Evolutionary conservation across 108 stramenopile species (phyloP).

Genomic region (Nannochloropsis granulata): DNA sequence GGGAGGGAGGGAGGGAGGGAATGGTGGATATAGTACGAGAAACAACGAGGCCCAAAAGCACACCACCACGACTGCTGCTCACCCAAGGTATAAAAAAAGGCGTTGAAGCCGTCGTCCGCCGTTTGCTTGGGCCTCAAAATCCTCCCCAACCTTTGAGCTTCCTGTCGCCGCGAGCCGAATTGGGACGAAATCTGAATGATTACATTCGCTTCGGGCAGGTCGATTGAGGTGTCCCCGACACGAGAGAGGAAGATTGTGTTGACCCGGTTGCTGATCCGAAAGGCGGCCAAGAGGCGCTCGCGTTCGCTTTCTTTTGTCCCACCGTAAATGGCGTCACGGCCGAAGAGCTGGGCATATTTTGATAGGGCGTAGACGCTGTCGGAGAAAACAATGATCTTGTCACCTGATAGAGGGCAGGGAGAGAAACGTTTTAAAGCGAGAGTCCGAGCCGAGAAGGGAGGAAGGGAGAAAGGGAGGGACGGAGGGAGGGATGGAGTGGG

Average conservation of each 20-base stretch:
- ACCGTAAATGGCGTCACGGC: slow-evolving; percentile 60
- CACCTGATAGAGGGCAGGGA: slow-evolving; percentile 27
- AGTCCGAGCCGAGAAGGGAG: background rate
- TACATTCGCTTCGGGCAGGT: slow-evolving; percentile 98
- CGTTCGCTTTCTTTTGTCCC: slow-evolving; percentile 85
- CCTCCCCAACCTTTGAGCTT: slow-evolving; percentile 94
- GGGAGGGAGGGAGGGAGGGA: too few relatives aligned
- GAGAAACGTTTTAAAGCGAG: background rate
- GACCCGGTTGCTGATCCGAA: slow-evolving; percentile 45
- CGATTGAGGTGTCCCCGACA: slow-evolving; percentile 96
- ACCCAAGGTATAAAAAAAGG: slow-evolving; percentile 97
- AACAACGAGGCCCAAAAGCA: too few relatives aligned
- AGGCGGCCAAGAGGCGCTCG: slow-evolving; percentile 71
- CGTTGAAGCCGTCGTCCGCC: slow-evolving; percentile 83
- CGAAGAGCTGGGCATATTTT: slow-evolving; percentile 64
- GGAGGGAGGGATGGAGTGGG: background rate
- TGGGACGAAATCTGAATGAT: slow-evolving; percentile 95
- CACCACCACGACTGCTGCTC: background rate
- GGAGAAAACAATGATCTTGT: slow-evolving; percentile 95
- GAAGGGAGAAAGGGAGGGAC: background rate
- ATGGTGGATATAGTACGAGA: too few relatives aligned
- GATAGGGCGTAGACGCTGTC: slow-evolving; percentile 83
- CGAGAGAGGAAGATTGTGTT: slow-evolving; percentile 83
- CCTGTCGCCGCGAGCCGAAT: slow-evolving; percentile 93
- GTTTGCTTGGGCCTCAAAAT: slow-evolving; percentile 90